Base-by-base conservation (phyloP, 441 rosid species). In the Monsonia emarginata region DNA sequence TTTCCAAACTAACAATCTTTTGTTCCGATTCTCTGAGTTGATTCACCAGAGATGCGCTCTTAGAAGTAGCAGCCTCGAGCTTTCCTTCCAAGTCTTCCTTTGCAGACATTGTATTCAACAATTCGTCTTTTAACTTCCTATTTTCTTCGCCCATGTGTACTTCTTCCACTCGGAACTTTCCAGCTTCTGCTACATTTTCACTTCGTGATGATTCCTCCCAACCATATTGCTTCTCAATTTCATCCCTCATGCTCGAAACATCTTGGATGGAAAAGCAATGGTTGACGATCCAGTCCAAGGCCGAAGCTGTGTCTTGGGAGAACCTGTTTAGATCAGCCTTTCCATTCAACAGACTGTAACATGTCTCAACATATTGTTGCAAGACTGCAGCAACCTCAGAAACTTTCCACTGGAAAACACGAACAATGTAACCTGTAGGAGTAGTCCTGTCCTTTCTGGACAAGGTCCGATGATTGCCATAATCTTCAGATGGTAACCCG, bases 241-340 rank as follows among this genome's bases (percentile, higher is more conserved):
- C 84, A 65, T 87, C 83, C 75, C 77, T 89, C 85, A 80, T 74
- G 62, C 76, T 84, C 30, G 88, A 82, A 81, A 79, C 79, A 74
- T 90, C 89, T 80, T 86, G 91, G n/a, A 85, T 81, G 56, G 95
- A 83, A 67, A 85, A 84, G 57, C 90, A 83, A 58, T 88, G 87
- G 71, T 83, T 86, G 69, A 88, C 76, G 48, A 83, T 83, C 97
- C 98, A 93, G 66, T 86, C 90, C 81, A 93, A 60, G 31, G 91
- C 71, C 70, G 69, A 73, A 78, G 81, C 70, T 31, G 90, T 70
- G 72, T 87, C 97, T 78, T 82, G 67, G 9, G 83, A 61, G 78
- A 93, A 88, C 72, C 68, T 85, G 67, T 72, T 77, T 32, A 83
- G 22, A 66, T 80, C 83, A 5, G 79, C 70, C 79, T 83, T 88